Evolutionary conservation across 768 basidiomycete species (phyloP), one percentile per base, ranked within the genome.

Genomic region (Plicaturopsis crispa): DNA sequence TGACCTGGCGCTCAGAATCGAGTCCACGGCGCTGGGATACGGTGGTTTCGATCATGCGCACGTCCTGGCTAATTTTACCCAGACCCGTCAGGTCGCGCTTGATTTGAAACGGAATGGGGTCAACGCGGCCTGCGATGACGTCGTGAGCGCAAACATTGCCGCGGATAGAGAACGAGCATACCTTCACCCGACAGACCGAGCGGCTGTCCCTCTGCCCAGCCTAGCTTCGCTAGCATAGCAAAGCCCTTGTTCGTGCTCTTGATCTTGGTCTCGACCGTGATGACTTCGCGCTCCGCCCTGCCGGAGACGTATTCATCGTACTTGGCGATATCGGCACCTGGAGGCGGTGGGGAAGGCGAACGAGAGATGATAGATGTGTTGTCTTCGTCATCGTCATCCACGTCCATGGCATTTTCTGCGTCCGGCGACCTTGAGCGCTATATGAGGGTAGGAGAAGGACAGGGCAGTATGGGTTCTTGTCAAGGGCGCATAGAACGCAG

Each of bases 211-310:
- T 86, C 84, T 0, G 69, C 60, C 88, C 88, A 90, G 5, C 88
- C 88, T 38, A 90, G 72, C 59, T 82, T 89, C 22, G 78, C 71
- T 2, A 91, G 74, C 66, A 91, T 71, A 6, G 74, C 66, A 54
- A 88, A 89, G 10, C 88, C 88, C 50, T 80, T 84, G 60, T 91
- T 91, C 24, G 75, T 71, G 30, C 73, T 67, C 54, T 83, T 82
- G 49, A 91, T 78, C 56, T 70, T 86, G 30, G 85, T 89, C 36
- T 90, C 81, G 39, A 89, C 75, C 6, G 88, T 89, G 44, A 89
- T 72, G 47, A 78, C 67, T 51, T 90, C 87, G 22, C 64, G 72
- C 34, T 65, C 65, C 4, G 65, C 51, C n/a, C n/a, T n/a, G 6
- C 69, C 67, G 21, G 55, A 62, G 36, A 73, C 57, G 53, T 78